Base-by-base conservation (phyloP, 164 flowering plant genomes). In the Akebia trifoliata region DNA sequence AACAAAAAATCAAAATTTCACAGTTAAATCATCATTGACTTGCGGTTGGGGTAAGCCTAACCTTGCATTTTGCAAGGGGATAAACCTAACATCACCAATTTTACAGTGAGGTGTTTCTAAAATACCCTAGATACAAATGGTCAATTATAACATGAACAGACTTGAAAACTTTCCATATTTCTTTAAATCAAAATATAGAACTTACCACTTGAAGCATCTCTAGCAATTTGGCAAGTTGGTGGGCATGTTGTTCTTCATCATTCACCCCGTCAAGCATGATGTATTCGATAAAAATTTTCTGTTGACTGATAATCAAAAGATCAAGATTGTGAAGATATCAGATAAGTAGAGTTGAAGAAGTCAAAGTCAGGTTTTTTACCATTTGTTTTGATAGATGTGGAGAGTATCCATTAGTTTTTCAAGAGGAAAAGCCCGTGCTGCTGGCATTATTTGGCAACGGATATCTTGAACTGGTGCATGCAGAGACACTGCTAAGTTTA, bases 391-490 rank as follows among this genome's bases (percentile, higher is more conserved):
- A 71, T 86, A 93, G 54, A 57, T 61, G 49, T 49, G 75, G 34
- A 93, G 72, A 34, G 90, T 39, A 63, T 79, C 80, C 93, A 93
- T 90, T 40, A 93, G 93, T 65, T 59, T 87, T 39, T 73, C 86
- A 57, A 93, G 58, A 63, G 99, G 97, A 74, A 93, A 93, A 57
- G 95, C 97, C 40, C 95, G 72, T 48, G 99, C 99, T 42, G 99
- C 92, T 46, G 99, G 97, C 97, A 93, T 93, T 61, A 90, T 87
- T 57, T 85, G 83, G 63, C 99, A 93, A 17, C 99, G 94, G 40
- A 90, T 81, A 2, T 90, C 90, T 74, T 93, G 99, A 52, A 79
- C 79, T 18, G 99, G 96, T 39, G 99, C 99, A 80, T 93, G 99
- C 51, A 93, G 73, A 36, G 99, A 93, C 32, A 93, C 94, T n/a